Evolutionary conservation across 495 filamentous ascomycete genomes (phyloP), one percentile per base, ranked within the genome.

Genomic region (Chaetomium fimeti): DNA sequence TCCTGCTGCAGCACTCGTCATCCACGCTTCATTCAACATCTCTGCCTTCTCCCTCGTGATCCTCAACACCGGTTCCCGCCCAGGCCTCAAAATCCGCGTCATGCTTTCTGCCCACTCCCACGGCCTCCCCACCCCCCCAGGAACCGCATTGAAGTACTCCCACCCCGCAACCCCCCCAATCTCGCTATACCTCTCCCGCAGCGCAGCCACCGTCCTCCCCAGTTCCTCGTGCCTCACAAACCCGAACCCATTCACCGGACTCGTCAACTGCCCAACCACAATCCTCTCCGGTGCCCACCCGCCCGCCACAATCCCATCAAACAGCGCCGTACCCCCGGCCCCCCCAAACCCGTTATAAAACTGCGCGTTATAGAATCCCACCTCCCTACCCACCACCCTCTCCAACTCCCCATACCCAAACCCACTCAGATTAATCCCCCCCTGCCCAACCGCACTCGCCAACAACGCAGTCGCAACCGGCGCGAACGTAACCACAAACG

Each of bases 131-230:
- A 70, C 72, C 15, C 77, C 85, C 9, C 86, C 87, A 0, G 88
- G 88, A 49, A 80, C 68, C 1, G 83, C 80, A 75, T 92, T 92
- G 71, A 89, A 93, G 68, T 91, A 95, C 72, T 93, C 91, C 91
- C 91, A 95, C 3, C 91, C 90, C 86, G 90, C 89, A 0, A 93
- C 85, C 2, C 91, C 90, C 9, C 91, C 91, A 72, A 93, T 92
- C 29, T 78, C 78, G 3, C 84, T 82, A 61, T 84, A 89, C 62
- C 68, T 69, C 16, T 74, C 75, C 43, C 80, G 72, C 43, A 84
- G 67, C 67, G 87, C 65, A 9, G 66, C 62, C 1, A 82, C 72
- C 47, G 87, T 73, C 4, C 78, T 71, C 27, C 71, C 71, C 55
- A 77, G 57, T 7, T 67, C 60, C 64, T 65, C 77, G 49, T 67